A percentile compares a stretch with the other conserved stretches of the same genome.
phyloP scores from a whole-genome alignment of 805 yeast species.

The Yamadazyma akitaensis region DNA sequence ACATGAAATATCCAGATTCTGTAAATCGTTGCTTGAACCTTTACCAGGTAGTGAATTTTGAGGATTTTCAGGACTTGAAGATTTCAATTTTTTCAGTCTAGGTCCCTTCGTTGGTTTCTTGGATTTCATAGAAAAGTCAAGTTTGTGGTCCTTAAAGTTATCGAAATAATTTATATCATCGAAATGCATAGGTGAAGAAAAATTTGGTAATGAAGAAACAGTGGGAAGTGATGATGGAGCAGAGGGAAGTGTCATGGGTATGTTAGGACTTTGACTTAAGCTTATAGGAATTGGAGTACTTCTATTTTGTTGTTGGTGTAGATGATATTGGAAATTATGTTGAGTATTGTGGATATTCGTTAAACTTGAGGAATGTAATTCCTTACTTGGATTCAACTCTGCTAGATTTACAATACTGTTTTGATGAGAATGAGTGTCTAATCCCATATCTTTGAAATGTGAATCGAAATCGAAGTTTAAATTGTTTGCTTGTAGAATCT shows the following conservation, averaged over 20 bases:
- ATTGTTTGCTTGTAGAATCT: background rate
- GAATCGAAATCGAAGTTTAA: slow-evolving; percentile 11
- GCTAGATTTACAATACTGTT: slow-evolving; percentile 10
- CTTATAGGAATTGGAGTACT: background rate
- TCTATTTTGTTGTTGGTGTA: background rate
- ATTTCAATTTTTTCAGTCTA: slow-evolving; percentile 8
- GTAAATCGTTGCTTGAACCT: slow-evolving; percentile 1
- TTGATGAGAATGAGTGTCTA: slow-evolving; percentile 11
- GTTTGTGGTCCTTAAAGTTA: slow-evolving; percentile 8
- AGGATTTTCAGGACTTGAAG: slow-evolving; percentile 4
- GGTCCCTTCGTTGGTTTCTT: slow-evolving; percentile 9
- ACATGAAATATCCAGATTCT: slow-evolving; percentile 39
- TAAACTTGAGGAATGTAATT: slow-evolving; percentile 1
- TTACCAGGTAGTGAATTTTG: background rate
- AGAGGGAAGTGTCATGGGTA: background rate
- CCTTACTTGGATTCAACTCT: slow-evolving; percentile 7
- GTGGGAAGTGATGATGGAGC: slow-evolving; percentile 6
- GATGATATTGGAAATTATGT: background rate
- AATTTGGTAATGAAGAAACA: slow-evolving; percentile 10
- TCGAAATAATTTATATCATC: slow-evolving; percentile 13
- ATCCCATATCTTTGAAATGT: slow-evolving; percentile 1
- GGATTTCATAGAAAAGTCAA: slow-evolving; percentile 7
- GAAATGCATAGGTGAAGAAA: slow-evolving; percentile 12
- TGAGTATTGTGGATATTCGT: background rate
- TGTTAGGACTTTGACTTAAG: background rate